Conservation (phyloP, 2,329 filamentous ascomycete species). For the Trichophyton simii region DNA sequence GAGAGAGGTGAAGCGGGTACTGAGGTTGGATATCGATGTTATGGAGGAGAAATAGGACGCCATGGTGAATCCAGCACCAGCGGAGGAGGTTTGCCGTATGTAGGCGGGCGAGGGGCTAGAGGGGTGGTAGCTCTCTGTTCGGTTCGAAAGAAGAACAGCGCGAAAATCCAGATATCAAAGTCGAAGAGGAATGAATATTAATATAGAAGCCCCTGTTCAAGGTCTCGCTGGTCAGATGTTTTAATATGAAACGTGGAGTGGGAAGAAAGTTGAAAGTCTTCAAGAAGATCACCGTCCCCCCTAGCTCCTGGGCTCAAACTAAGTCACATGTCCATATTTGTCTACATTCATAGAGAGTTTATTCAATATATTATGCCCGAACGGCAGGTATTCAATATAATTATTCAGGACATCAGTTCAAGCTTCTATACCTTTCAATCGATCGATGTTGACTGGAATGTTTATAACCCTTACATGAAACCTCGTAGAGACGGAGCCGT, state of each 20-base stretch:
- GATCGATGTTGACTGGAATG: neutral
- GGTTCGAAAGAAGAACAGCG: neutral
- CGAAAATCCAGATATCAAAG: neutral
- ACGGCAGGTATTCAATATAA: neutral
- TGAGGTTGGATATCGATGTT: constrained; percentile 39
- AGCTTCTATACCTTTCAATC: neutral
- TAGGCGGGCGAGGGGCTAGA: neutral
- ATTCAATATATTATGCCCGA: neutral
- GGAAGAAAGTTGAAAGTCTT: neutral
- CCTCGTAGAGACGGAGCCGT: neutral
- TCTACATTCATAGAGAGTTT: neutral
- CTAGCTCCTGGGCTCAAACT: neutral
- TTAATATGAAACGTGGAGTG: neutral
- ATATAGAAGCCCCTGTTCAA: neutral
- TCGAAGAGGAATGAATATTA: neutral
- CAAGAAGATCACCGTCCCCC: neutral
- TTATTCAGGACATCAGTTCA: neutral
- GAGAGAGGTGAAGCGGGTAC: constrained; percentile 46
- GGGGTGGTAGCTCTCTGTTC: neutral
- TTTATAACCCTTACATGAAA: neutral
- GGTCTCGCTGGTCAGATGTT: neutral
- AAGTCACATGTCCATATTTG: neutral
- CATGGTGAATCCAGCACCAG: constrained; percentile 39
- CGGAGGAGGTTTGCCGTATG: neutral
- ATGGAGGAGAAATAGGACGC: constrained; percentile 69